Evolutionary conservation across 2,329 filamentous ascomycete genomes (phyloP), one percentile per base, ranked within the genome.

Genomic region (Plenodomus biglobosus): DNA sequence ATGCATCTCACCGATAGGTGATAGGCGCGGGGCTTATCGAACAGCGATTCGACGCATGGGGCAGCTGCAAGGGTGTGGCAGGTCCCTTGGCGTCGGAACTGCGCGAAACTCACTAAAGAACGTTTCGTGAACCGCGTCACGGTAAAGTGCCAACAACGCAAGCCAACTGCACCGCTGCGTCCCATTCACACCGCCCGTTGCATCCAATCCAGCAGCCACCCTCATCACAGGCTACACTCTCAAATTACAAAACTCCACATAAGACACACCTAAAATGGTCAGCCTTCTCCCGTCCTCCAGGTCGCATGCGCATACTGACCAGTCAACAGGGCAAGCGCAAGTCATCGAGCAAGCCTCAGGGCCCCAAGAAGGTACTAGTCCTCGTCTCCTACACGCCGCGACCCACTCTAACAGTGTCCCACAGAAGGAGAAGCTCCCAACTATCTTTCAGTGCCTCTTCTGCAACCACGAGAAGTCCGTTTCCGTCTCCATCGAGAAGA

Each of bases 381-480:
- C 40, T 20, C 34, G 27, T 30, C 44, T 44, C 11, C 41, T 48
- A 11, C 11, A 13, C 17, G 11, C 22, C 13, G n/a, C n/a, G 27
- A 30, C 27, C 40, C 36, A 38, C 4, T 21, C 13, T 43, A 15
- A 27, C 39, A 6, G 27, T 15, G 13, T 32, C 15, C 17, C 16
- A 45, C 47, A 73, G 70, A 70, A 81, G 70, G 88, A 92, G 62
- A 82, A 85, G 35, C 80, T 94, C 16, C 81, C 87, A 3, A 92
- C 89, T 2, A 83, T 84, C n/a, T 99, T 99, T 73, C 90, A 92
- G 48, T 99, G 94, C 71, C 85, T 99, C 38, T 99, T 99, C 76
- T 99, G 94, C 80, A 97, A 96, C 72, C 92, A 97, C 75, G 94
- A 97, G 70, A 94, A 90, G 59, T 90, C 92, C 0, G 89, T 99